Evolutionary conservation across 257 asterid genomes (phyloP).

Genomic region (Thymus quinquecostatus): DNA sequence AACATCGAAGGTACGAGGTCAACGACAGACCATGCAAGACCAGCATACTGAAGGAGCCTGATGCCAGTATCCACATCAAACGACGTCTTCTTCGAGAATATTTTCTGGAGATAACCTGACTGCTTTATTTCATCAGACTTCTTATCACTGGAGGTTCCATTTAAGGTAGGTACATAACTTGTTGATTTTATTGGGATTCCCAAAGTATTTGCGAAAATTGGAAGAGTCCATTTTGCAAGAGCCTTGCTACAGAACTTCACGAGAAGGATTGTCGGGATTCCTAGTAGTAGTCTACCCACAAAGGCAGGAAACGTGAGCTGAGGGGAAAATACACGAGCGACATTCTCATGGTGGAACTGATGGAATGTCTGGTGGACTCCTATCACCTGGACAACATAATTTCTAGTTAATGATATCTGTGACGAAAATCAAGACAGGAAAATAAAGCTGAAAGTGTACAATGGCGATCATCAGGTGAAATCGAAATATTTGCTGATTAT

Average conservation of each 20-base stretch:
- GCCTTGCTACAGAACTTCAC: conserved; percentile 94
- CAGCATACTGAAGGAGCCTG: conserved; percentile 91
- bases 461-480: background rate
- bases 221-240: conserved; percentile 89
- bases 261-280: conserved; percentile 82
- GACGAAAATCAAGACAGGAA: background rate
- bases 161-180: conserved; percentile 70
- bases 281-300: conserved; percentile 73
- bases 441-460: background rate
- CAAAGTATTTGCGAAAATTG: conserved; percentile 76
- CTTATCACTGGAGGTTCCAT: conserved; percentile 43
- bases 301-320: conserved; percentile 60
- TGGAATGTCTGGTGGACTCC: conserved; percentile 90
- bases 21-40: conserved; percentile 96
- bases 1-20: conserved; percentile 92
- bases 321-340: conserved; percentile 66
- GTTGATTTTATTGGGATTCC: conserved; percentile 86
- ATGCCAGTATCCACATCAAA: conserved; percentile 94
- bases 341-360: conserved; percentile 88
- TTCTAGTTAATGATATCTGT: conserved; percentile 11
- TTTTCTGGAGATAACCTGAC: conserved; percentile 67
- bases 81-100: conserved; percentile 60
- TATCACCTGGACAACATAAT: conserved; percentile 57
- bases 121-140: conserved; percentile 59
- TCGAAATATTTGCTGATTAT: background rate